A percentile compares a stretch with the other conserved stretches of the same genome.
These are phyloP conservation scores for Plasmodium gonderi DNA, from an alignment of 169 alveolate species.

Conservation along the genomic window DNA sequence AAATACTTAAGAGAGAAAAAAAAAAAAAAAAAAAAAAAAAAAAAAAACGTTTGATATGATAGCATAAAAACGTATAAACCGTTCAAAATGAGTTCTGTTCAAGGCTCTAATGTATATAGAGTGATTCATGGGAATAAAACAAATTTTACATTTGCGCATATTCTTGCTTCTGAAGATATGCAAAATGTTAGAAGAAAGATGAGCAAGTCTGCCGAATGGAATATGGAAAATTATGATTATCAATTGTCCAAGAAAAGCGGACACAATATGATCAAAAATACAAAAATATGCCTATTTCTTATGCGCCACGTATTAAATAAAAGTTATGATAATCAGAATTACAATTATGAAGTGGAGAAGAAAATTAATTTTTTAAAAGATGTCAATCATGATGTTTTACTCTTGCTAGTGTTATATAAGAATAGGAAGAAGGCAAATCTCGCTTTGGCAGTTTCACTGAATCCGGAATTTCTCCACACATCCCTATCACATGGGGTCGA, in stretches of 20 bases:
- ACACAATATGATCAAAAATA: not conserved
- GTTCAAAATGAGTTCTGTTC: constrained; percentile 28
- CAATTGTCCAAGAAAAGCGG: not conserved
- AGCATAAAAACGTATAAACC: not conserved
- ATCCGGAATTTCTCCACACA: not conserved
- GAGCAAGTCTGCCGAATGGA: not conserved
- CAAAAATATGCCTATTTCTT: not conserved
- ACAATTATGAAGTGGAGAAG: not conserved
- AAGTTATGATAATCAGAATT: not conserved
- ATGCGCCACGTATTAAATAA: not conserved
- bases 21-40: not conserved
- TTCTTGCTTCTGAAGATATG: not conserved
- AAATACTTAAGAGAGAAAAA: not conserved
- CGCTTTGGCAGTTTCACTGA: not conserved
- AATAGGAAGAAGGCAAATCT: constrained; percentile 3
- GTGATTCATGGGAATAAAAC: constrained; percentile 35
- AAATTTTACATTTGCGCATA: not conserved
- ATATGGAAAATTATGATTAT: not conserved
- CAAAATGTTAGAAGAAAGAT: not conserved
- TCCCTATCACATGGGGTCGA: not conserved
- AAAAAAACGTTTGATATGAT: not conserved
- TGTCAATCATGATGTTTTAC: not conserved
- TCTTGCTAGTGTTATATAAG: not conserved
- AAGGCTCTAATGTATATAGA: constrained; percentile 21
- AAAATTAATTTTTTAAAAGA: not conserved